These are phyloP conservation scores for Fraxinus velutina DNA, from an alignment of 305 asterid species.

Conservation along the genomic window DNA sequence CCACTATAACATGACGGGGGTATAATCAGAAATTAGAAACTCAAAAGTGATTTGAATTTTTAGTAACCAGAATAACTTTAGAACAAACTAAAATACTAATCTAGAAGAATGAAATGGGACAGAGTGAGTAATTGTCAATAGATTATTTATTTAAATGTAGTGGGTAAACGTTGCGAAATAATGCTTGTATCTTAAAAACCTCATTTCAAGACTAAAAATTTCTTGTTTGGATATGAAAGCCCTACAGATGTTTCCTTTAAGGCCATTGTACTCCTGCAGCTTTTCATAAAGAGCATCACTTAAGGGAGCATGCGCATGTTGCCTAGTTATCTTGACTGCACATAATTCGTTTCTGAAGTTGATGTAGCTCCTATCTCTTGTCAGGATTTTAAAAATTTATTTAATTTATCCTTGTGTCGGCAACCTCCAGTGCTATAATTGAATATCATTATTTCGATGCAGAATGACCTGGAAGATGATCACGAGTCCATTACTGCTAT, in stretches of 20 bases:
- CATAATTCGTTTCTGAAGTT: background rate
- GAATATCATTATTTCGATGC: conserved; percentile 28
- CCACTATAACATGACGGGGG: background rate
- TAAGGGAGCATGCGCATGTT: background rate
- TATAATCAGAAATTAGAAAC: background rate
- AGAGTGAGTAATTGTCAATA: background rate
- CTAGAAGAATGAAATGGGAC: background rate
- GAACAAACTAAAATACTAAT: background rate
- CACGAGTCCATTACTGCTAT: conserved; percentile 27
- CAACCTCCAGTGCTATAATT: conserved; percentile 11
- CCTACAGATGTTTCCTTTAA: background rate
- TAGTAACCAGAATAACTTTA: background rate
- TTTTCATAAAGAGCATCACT: background rate
- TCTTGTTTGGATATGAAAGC: background rate
- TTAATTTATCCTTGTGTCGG: background rate
- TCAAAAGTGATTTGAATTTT: background rate
- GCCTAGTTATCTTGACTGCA: background rate
- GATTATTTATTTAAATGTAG: background rate
- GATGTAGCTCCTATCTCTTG: background rate
- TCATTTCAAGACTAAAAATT: background rate
- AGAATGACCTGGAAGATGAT: conserved; percentile 42
- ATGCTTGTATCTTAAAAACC: background rate
- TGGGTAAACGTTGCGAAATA: background rate
- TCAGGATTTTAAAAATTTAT: conserved; percentile 2
- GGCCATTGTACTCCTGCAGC: background rate